These are phyloP conservation scores for Myochromella boudieri DNA, from an alignment of 768 basidiomycete genomes.

Conservation along the genomic window DNA sequence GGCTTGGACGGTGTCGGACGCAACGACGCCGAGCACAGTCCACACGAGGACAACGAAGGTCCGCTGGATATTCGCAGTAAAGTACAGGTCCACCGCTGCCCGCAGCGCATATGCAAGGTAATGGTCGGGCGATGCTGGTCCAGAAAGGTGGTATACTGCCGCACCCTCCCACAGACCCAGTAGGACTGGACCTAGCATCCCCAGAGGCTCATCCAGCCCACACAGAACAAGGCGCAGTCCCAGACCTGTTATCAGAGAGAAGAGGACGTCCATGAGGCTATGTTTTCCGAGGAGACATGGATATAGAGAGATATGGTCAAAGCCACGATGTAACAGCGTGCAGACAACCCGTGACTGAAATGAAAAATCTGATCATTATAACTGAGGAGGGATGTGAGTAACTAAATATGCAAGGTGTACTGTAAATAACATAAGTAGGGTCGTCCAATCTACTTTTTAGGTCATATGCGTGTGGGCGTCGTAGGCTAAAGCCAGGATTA, in stretches of 20 bases:
- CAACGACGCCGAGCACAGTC: conserved; percentile 32
- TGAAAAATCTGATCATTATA: too few relatives aligned
- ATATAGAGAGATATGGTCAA: not conserved
- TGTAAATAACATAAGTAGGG: conserved; percentile 11
- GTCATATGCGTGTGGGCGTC: conserved; percentile 16
- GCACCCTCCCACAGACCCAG: conserved; percentile 71
- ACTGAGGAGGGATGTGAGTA: conserved; percentile 13
- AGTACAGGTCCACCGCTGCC: conserved; percentile 39
- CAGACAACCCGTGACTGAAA: too few relatives aligned
- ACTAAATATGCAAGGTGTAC: conserved; percentile 6
- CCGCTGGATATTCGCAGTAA: conserved; percentile 33
- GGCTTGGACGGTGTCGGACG: conserved; percentile 32
- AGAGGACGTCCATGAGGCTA: conserved; percentile 38
- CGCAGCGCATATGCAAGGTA: conserved; percentile 44
- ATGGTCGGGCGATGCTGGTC: conserved; percentile 31
- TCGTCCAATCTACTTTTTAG: conserved; percentile 15
- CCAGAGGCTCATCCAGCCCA: conserved; percentile 23
- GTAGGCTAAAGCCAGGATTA: conserved; percentile 8
- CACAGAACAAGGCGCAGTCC: conserved; percentile 37
- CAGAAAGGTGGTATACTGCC: conserved; percentile 39
- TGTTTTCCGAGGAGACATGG: conserved; percentile 4
- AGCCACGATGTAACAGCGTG: not conserved
- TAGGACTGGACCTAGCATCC: conserved; percentile 30
- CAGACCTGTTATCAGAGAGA: conserved; percentile 41
- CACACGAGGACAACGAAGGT: conserved; percentile 36